Conservation (phyloP, 208 protist species). For the Sergeia podlipaevii region DNA sequence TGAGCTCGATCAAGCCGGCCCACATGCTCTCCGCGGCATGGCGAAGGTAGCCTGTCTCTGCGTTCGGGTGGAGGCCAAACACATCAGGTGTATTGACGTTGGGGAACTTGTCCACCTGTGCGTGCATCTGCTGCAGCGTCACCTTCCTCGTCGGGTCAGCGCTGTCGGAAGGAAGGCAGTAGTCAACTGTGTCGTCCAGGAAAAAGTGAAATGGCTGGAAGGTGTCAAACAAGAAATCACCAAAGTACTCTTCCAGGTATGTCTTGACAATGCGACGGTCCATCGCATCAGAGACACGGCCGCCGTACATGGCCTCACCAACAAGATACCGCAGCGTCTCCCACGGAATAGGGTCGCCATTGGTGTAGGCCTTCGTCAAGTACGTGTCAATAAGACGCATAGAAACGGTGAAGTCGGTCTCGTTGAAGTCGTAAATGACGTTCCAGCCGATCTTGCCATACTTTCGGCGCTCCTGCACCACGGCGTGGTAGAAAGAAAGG, state of each 20-base stretch:
- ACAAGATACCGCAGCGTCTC: conserved; percentile 98
- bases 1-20: conserved; percentile 94
- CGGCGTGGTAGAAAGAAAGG: conserved; percentile 98
- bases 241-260: conserved; percentile 99
- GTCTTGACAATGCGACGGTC: conserved; percentile 98
- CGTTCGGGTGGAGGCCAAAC: conserved; percentile 99
- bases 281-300: conserved; percentile 97
- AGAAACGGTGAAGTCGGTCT: conserved; percentile 98
- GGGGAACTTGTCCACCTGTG: conserved; percentile 92
- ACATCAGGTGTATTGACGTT: conserved; percentile 96
- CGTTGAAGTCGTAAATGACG: conserved; percentile 99
- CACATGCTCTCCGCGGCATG: conserved; percentile 94
- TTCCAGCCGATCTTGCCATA: conserved; percentile 99
- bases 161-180: conserved; percentile 87
- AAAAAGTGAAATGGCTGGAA: conserved; percentile 99
- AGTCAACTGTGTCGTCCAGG: conserved; percentile 82
- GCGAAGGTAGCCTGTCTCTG: conserved; percentile 98
- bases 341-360: conserved; percentile 97
- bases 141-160: conserved; percentile 62
- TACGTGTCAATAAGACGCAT: conserved; percentile 96
- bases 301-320: conserved; percentile 99
- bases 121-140: conserved; percentile 83
- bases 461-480: conserved; percentile 98
- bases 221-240: conserved; percentile 99
- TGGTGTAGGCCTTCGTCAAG: conserved; percentile 95